Conservation (phyloP, 2,329 filamentous ascomycete species). For the Fusarium chuoi region DNA sequence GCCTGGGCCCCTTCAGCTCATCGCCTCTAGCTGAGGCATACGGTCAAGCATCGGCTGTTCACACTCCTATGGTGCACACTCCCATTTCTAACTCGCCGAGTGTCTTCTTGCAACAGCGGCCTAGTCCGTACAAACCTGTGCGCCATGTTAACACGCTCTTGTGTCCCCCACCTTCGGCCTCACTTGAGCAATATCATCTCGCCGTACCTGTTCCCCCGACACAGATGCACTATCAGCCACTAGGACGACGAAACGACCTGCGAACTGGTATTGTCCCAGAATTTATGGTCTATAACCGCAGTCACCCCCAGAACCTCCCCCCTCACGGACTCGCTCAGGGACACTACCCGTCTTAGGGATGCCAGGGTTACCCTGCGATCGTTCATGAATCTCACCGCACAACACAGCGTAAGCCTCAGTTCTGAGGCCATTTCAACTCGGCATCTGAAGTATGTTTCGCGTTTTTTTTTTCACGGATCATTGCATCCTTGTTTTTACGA, state of each 20-base stretch:
- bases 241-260: conserved; percentile 75
- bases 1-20: conserved; percentile 62
- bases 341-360: conserved; percentile 51
- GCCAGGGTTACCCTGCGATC: conserved; percentile 31
- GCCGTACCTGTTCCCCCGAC: conserved; percentile 67
- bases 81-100: conserved; percentile 85
- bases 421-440: conserved; percentile 5
- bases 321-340: conserved; percentile 46
- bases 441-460: conserved; percentile 1
- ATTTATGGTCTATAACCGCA: conserved; percentile 55
- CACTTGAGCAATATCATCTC: conserved; percentile 79
- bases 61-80: conserved; percentile 67
- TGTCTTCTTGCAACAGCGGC: conserved; percentile 85
- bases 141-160: conserved; percentile 91
- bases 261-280: conserved; percentile 78
- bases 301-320: conserved; percentile 43
- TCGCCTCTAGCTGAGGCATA: conserved; percentile 76
- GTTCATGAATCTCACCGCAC: not conserved
- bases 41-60: conserved; percentile 60
- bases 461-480: conserved; percentile 22
- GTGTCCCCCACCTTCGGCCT: conserved; percentile 83
- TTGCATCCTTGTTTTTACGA: conserved; percentile 29
- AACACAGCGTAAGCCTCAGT: not conserved
- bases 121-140: conserved; percentile 92
- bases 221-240: conserved; percentile 85